Conservation (phyloP, 2,329 filamentous ascomycete genomes). For the Fusarium poae region DNA sequence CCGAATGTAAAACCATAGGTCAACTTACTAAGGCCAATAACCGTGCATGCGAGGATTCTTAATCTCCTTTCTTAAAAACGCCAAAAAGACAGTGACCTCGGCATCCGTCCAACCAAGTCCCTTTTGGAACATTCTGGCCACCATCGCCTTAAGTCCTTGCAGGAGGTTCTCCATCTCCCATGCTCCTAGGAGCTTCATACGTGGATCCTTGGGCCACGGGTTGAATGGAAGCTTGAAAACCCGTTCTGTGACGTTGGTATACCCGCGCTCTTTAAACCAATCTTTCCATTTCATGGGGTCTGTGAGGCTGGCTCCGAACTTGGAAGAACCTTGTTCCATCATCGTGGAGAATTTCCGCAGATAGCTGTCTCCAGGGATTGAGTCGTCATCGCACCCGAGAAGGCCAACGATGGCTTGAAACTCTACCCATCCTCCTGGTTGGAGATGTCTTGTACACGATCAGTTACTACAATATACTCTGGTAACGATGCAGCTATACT, state of each 20-base stretch:
- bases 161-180: conserved; percentile 47
- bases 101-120: conserved; percentile 43
- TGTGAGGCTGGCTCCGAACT: conserved; percentile 49
- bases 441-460: conserved; percentile 23
- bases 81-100: conserved; percentile 42
- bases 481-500: rapidly evolving
- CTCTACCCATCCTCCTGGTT: conserved; percentile 38
- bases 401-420: conserved; percentile 45
- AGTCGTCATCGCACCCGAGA: conserved; percentile 43
- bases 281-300: conserved; percentile 47
- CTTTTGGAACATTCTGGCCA: conserved; percentile 52
- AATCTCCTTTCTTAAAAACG: conserved; percentile 40
- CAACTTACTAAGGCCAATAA: conserved; percentile 44
- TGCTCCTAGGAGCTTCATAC: conserved; percentile 63
- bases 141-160: conserved; percentile 48
- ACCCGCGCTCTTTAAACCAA: conserved; percentile 64
- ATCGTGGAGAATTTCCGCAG: conserved; percentile 46
- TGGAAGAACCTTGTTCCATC: conserved; percentile 48
- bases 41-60: conserved; percentile 44
- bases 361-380: conserved; percentile 42
- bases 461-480: background rate
- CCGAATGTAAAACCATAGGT: rapidly evolving
- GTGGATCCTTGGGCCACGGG: conserved; percentile 63
- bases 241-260: conserved; percentile 61
- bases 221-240: conserved; percentile 62